A percentile compares a stretch with the other conserved stretches of the same genome.
Evolutionary conservation across 306 rosid species (phyloP).

Genomic region (Geum urbanum): DNA sequence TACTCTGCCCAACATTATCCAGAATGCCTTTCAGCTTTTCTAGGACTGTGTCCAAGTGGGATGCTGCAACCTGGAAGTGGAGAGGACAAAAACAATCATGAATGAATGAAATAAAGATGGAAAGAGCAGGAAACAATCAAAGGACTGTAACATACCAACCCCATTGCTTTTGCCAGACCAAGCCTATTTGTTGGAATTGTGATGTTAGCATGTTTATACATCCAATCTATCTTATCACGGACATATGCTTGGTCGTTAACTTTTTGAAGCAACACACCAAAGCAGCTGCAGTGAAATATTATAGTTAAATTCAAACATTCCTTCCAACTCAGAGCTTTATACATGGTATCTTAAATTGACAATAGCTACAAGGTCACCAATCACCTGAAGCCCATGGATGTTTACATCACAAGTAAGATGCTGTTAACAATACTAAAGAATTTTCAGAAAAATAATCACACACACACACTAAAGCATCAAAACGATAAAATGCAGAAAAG

Average conservation of each 20-base stretch:
- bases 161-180: slow-evolving; percentile 97
- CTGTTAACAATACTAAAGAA: not conserved
- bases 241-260: slow-evolving; percentile 85
- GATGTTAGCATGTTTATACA: slow-evolving; percentile 77
- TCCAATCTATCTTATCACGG: slow-evolving; percentile 74
- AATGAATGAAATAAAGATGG: slow-evolving; percentile 28
- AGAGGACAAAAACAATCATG: slow-evolving; percentile 23
- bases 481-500: not conserved
- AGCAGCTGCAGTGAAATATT: slow-evolving; percentile 53
- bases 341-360: not conserved
- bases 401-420: not conserved
- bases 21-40: slow-evolving; percentile 89
- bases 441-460: no score
- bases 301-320: not conserved
- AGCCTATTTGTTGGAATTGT: slow-evolving; percentile 81
- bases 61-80: slow-evolving; percentile 78
- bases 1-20: slow-evolving; percentile 79
- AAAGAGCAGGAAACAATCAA: slow-evolving; percentile 22
- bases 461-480: not conserved
- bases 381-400: not conserved
- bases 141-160: slow-evolving; percentile 57
- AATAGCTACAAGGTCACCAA: not conserved
- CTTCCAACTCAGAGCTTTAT: slow-evolving; percentile 15
- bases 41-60: slow-evolving; percentile 94
- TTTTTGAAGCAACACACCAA: slow-evolving; percentile 89